These are phyloP conservation scores for Canariomyces notabilis DNA, from an alignment of 2,329 filamentous ascomycete genomes.

Conservation along the genomic window DNA sequence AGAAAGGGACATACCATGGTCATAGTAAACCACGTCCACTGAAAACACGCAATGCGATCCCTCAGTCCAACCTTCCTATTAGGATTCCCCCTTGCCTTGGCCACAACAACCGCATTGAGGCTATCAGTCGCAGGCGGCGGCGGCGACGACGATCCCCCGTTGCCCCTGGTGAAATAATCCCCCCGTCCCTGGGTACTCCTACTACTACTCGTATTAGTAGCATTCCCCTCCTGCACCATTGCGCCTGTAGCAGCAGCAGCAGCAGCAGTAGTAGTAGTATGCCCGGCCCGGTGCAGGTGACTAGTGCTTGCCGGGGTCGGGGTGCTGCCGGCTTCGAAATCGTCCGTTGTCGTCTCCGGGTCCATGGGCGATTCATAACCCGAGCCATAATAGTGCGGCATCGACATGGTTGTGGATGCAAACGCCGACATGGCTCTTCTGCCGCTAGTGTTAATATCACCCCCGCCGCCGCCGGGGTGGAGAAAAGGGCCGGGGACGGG, in stretches of 20 bases:
- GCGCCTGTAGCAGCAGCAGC: too few relatives aligned
- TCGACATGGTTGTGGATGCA: background rate
- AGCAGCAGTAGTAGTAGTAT: too few relatives aligned
- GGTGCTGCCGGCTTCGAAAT: too few relatives aligned
- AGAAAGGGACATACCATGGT: slow-evolving; percentile 42
- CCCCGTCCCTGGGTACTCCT: too few relatives aligned
- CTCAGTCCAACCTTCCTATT: slow-evolving; percentile 36
- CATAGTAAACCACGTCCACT: slow-evolving; percentile 75
- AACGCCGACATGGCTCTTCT: background rate
- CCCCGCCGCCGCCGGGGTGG: too few relatives aligned
- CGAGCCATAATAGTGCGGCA: background rate
- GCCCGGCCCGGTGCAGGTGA: too few relatives aligned
- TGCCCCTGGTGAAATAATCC: too few relatives aligned
- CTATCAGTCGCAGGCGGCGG: slow-evolving; percentile 12
- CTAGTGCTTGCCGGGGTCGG: too few relatives aligned
- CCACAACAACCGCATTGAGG: slow-evolving; percentile 15
- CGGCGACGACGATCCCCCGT: background rate
- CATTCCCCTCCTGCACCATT: too few relatives aligned
- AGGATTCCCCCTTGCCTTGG: slow-evolving; percentile 4
- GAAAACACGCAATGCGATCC: slow-evolving; percentile 48
- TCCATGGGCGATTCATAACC: slow-evolving; percentile 19
- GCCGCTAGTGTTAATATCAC: too few relatives aligned
- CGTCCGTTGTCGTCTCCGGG: background rate
- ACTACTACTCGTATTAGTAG: too few relatives aligned
- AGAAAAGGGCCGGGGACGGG: too few relatives aligned